Percentiles rank a stretch among this genome's conserved stretches.
These are phyloP conservation scores for Pleurotus pulmonarius DNA, from an alignment of 768 basidiomycete genomes.

Conservation along the genomic window DNA sequence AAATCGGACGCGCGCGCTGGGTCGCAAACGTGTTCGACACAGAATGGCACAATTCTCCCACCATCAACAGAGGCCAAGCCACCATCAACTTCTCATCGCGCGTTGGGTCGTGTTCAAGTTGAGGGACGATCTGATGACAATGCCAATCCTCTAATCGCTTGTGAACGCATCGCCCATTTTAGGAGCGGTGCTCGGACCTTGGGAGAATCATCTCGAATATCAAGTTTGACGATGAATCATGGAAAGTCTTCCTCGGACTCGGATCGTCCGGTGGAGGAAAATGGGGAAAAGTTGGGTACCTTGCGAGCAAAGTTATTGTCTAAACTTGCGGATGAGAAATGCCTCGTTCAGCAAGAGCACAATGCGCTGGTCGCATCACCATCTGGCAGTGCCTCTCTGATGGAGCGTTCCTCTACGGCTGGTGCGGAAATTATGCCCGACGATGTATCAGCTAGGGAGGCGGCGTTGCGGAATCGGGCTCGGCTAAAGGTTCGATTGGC, in stretches of 20 bases:
- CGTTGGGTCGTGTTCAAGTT: not conserved
- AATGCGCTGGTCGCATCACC: not conserved
- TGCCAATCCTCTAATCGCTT: not conserved
- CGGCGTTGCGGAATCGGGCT: conserved; percentile 42
- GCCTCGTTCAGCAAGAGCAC: conserved; percentile 11
- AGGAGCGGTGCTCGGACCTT: not conserved
- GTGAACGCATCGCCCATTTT: not conserved
- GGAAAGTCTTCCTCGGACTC: conserved; percentile 1
- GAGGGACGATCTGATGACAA: conserved; percentile 1
- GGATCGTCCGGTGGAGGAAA: not conserved
- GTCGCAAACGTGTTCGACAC: not conserved
- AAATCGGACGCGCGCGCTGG: not conserved
- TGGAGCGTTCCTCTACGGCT: conserved; percentile 5
- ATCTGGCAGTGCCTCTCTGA: conserved; percentile 15
- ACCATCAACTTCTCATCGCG: conserved; percentile 1
- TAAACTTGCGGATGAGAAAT: conserved; percentile 42
- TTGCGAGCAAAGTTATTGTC: conserved; percentile 34
- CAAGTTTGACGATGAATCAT: conserved; percentile 1
- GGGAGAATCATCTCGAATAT: not conserved
- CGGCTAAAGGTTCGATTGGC: conserved; percentile 45
- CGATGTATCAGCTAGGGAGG: conserved; percentile 28
- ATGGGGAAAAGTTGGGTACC: conserved; percentile 12
- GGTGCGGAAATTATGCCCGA: conserved; percentile 11
- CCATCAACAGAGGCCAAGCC: not conserved
- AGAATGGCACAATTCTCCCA: not conserved